Conservation (phyloP, 75 land plant species). For the Larix kaempferi region DNA sequence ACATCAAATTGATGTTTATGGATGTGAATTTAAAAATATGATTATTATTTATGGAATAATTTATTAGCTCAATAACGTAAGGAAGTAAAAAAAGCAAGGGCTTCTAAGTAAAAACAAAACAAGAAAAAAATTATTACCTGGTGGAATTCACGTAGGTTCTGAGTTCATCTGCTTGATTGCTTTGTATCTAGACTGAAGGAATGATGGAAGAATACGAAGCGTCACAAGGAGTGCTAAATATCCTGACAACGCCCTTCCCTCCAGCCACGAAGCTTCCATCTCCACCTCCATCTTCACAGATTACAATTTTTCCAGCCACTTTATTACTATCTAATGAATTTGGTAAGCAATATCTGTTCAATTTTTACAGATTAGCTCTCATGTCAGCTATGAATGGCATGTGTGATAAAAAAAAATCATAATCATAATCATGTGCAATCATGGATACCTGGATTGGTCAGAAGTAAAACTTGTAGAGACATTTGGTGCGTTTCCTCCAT, state of each 20-base stretch:
- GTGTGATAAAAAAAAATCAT: not conserved
- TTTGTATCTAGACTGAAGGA: constrained; percentile 5
- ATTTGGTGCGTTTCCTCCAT: not conserved
- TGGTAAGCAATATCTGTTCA: not conserved
- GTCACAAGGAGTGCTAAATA: not conserved
- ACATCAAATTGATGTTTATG: no score
- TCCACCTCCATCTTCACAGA: constrained; percentile 7
- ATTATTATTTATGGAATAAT: no score
- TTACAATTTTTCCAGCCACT: constrained; percentile 33
- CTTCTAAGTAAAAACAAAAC: no score
- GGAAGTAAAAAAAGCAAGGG: no score
- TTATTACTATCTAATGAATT: constrained; percentile 17
- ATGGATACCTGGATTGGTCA: constrained; percentile 4
- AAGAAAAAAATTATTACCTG: no score
- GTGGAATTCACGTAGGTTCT: constrained; percentile 28
- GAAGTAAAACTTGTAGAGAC: not conserved
- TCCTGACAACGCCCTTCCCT: constrained; percentile 24
- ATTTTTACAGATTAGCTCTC: not conserved
- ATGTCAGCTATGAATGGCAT: not conserved
- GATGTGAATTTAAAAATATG: no score
- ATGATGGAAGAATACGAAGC: not conserved
- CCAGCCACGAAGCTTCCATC: constrained; percentile 19
- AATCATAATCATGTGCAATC: not conserved
- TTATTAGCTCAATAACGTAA: no score
- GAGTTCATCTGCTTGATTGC: not conserved